phyloP scores from a whole-genome alignment of 2,329 filamentous ascomycete genomes.

The Lecanosticta acicola region DNA sequence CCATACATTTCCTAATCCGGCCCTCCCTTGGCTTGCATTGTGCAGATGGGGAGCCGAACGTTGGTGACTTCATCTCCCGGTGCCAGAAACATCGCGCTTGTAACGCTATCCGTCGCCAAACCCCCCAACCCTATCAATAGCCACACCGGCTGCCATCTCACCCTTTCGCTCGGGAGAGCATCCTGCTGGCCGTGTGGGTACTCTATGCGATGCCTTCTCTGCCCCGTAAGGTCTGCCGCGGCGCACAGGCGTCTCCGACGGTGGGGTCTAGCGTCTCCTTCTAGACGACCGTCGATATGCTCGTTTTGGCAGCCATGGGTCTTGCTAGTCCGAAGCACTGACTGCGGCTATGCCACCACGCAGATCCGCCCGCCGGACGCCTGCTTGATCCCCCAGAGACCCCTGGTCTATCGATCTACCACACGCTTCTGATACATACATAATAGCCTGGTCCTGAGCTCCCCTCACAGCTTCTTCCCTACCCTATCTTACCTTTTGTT shows the following conservation, averaged over 20 bases:
- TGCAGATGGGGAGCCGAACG: constrained; percentile 27
- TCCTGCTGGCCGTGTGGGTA: background rate
- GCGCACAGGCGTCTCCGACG: too few species aligned
- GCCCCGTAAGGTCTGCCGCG: too few species aligned
- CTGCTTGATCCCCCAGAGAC: constrained; percentile 16
- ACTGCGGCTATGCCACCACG: constrained; percentile 7
- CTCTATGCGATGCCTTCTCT: too few species aligned
- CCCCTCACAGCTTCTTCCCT: constrained; percentile 7
- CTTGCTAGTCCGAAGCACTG: constrained; percentile 20
- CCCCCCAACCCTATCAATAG: constrained; percentile 22
- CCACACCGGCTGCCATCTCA: constrained; percentile 15
- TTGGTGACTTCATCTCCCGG: constrained; percentile 21
- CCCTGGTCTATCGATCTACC: constrained; percentile 20
- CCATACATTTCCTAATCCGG: constrained; percentile 11
- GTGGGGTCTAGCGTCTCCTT: constrained; percentile 20
- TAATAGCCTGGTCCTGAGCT: constrained; percentile 3
- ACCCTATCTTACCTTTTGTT: constrained; percentile 11
- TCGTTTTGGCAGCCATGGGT: constrained; percentile 23
- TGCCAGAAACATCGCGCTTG: constrained; percentile 15
- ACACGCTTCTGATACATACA: constrained; percentile 24
- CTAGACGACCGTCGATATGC: constrained; percentile 17
- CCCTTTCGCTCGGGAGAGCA: constrained; percentile 12
- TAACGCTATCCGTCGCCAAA: constrained; percentile 15
- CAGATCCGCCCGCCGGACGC: constrained; percentile 20
- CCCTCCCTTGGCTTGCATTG: constrained; percentile 6